A percentile compares a stretch with the other conserved stretches of the same genome.
Evolutionary conservation across 495 filamentous ascomycete genomes (phyloP).

Genomic region (Parachaetomium inaequale): DNA sequence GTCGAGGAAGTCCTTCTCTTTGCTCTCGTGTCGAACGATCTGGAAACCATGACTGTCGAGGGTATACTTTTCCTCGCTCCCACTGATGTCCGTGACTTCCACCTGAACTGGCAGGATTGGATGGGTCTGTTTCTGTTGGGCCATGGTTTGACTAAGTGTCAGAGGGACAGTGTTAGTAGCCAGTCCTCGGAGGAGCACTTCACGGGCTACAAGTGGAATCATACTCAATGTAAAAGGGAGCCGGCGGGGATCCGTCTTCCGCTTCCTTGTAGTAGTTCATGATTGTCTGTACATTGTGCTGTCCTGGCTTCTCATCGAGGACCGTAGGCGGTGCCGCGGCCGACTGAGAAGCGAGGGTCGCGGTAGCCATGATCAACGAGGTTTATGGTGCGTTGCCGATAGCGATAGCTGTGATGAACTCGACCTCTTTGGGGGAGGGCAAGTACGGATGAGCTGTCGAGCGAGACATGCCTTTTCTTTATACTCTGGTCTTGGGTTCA

Average conservation of each 20-base stretch:
- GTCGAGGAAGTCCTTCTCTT: constrained; percentile 61
- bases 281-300: constrained; percentile 50
- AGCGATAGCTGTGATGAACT: not conserved
- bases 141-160: not conserved
- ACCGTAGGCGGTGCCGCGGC: not conserved
- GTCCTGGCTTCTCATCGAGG: not conserved
- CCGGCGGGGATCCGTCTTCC: constrained; percentile 55
- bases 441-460: not conserved
- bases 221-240: constrained; percentile 44
- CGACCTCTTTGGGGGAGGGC: not conserved
- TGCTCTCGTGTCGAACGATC: constrained; percentile 35
- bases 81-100: constrained; percentile 40
- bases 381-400: not conserved
- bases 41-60: constrained; percentile 46
- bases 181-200: not conserved
- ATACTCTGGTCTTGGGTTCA: not conserved
- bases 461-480: not conserved
- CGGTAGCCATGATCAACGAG: constrained; percentile 12
- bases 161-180: not conserved
- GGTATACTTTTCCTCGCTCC: constrained; percentile 37
- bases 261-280: constrained; percentile 60
- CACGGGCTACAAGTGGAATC: constrained; percentile 1
- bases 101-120: constrained; percentile 20
- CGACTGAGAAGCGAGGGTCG: not conserved
- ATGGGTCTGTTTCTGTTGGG: not conserved